Conservation (phyloP, 1,284 basidiomycete species). For the Rhodotorula sp. region DNA sequence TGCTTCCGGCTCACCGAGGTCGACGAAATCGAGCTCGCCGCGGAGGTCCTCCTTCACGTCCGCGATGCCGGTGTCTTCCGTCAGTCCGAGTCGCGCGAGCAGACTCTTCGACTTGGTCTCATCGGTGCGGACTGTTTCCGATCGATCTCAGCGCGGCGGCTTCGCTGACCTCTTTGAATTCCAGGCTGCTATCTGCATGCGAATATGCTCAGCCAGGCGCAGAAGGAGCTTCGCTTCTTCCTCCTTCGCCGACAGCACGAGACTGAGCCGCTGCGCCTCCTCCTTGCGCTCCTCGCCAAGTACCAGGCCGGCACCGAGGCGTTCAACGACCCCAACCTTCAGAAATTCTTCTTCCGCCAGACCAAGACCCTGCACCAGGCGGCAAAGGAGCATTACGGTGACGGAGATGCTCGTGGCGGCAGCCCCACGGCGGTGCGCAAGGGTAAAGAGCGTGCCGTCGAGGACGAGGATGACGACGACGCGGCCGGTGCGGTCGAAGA, state of each 20-base stretch:
- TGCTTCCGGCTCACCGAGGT: constrained; percentile 70
- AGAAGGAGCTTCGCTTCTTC: constrained; percentile 72
- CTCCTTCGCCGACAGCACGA: constrained; percentile 61
- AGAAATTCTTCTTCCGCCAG: constrained; percentile 63
- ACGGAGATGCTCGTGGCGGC: not conserved
- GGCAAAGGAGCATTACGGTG: not conserved
- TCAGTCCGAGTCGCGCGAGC: constrained; percentile 69
- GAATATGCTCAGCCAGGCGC: constrained; percentile 61
- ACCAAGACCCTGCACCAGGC: constrained; percentile 20
- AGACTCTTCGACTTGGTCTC: constrained; percentile 57
- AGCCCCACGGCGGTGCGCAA: constrained; percentile 5
- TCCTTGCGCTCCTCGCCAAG: constrained; percentile 68
- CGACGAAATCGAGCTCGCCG: constrained; percentile 66
- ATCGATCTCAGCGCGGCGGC: accelerated
- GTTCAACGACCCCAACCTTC: constrained; percentile 71
- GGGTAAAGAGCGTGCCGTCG: constrained; percentile 11
- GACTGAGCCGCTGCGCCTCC: constrained; percentile 75
- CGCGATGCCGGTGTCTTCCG: constrained; percentile 75
- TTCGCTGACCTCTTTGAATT: not conserved
- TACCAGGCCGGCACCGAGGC: constrained; percentile 68
- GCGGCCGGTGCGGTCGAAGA: constrained; percentile 17
- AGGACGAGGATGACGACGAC: constrained; percentile 29
- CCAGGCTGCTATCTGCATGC: constrained; percentile 70
- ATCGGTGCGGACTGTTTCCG: constrained; percentile 50
- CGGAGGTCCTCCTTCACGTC: constrained; percentile 78